Evolutionary conservation across 2,329 filamentous ascomycete species (phyloP), one percentile per base, ranked within the genome.

Genomic region (Fusarium sacchari): DNA sequence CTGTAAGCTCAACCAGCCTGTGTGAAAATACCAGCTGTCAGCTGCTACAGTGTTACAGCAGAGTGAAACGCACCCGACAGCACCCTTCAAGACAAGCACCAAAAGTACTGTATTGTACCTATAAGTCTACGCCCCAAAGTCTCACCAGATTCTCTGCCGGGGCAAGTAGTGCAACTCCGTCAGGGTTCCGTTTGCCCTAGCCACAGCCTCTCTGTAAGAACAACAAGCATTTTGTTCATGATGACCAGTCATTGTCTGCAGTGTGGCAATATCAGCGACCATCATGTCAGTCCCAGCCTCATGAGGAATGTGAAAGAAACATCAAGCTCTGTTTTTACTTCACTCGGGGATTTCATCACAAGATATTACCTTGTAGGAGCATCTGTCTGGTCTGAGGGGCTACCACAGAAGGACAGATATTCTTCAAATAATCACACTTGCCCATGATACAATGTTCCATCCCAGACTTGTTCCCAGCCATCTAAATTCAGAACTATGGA

Each of bases 191-290:
- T 71, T 43, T 60, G 64, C 59, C 67, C 63, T 59, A 77, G 70
- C 72, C 67, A 72, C 76, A 72, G 47, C 47, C 50, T 47, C 42
- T 22, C 22, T 26, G 58, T 49, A 40, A 60, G 72, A 76, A 72
- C 44, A 64, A 65, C 26, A 60, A 68, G 52, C 37, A 43, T 50
- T 50, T 61, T 58, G 39, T 47, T 59, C 62, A 64, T 50, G 52
- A 67, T 53, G 39, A 57, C 64, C 44, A 42, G 44, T 40, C 57
- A 50, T 34, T 34, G 47, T 47, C 44, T 26, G 13, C 60, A 60
- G 37, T 62, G 67, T 75, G 64, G 66, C 69, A 71, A 77, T 59
- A 64, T 67, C 64, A 69, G 64, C 67, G 53, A 62, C 40, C 39
- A 55, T 55, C 18, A 15, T 36, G 61, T 66, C 57, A 56, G 59